Evolutionary conservation across 2,329 filamentous ascomycete species (phyloP), one percentile per base, ranked within the genome.

Genomic region (Penicillium italicum): DNA sequence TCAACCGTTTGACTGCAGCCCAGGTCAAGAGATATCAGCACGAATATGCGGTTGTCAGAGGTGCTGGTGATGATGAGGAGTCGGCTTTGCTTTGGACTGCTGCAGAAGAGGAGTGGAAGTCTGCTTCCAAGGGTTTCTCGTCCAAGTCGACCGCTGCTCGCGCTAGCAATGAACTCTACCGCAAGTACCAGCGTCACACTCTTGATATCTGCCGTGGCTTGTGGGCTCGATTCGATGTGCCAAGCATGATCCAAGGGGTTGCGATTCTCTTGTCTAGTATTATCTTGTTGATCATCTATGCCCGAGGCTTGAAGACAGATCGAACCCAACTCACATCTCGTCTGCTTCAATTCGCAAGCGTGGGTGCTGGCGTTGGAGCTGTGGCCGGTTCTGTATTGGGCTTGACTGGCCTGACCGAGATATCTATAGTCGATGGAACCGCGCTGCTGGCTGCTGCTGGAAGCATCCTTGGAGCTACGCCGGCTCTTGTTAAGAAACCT

Each of bases 171-270:
- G 65, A 80, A 2, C 82, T 86, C 0, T 93, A 90, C 67, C 77
- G 81, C 16, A 78, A 80, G 11, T 97, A 96, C 69, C 91, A 97
- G 70, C 79, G 79, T 30, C 85, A 90, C 68, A 96, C 89, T 0
- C 79, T 99, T 42, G 80, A 80, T 28, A 81, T 93, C 12, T 97
- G 90, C 77, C 89, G 91, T 69, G 82, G 81, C 37, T 78, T 97
- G 16, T 99, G 94, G 94, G 91, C 94, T 22, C 85, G 89, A 34
- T 99, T 99, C 64, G 91, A 99, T 71, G 80, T 96, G 20, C 81
- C 85, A 2, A 89, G 88, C 70, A 99, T 99, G 91, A 68, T 88
- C 14, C 80, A 88, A 60, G 94, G 94, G 44, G 85, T 97, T 36
- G 70, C 74, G 0, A 82, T 96, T 50, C 83, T 95, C 59, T 80